Percentiles rank a stretch among this genome's conserved stretches.
phyloP scores from a whole-genome alignment of 2,329 filamentous ascomycete species.

The Fusarium oxysporum region DNA sequence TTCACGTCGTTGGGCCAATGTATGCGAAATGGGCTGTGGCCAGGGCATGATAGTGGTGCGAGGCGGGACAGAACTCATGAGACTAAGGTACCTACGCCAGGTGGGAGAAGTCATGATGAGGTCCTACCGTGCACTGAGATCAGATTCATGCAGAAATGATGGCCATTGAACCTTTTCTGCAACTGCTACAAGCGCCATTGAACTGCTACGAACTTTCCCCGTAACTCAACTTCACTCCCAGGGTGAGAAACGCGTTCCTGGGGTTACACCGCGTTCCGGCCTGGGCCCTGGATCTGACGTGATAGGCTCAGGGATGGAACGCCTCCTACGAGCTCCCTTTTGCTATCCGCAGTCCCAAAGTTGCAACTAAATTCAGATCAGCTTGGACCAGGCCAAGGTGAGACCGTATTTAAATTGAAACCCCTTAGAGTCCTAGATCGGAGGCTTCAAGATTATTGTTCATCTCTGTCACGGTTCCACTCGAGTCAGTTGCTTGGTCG shows the following conservation, averaged over 20 bases:
- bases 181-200: background rate
- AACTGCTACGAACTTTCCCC: slow-evolving; percentile 7
- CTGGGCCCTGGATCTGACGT: slow-evolving; percentile 25
- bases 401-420: background rate
- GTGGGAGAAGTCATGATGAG: slow-evolving; percentile 41
- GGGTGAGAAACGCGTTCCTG: slow-evolving; percentile 15
- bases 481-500: slow-evolving; percentile 33
- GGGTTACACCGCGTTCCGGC: slow-evolving; percentile 23
- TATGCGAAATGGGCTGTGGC: slow-evolving; percentile 30
- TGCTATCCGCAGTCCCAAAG: background rate
- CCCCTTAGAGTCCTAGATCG: background rate
- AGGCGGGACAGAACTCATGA: slow-evolving; percentile 21
- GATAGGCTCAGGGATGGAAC: slow-evolving; percentile 3
- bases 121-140: background rate
- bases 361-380: background rate
- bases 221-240: background rate
- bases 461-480: background rate
- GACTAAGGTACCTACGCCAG: background rate
- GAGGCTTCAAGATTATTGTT: background rate
- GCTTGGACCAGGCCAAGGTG: background rate
- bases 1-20: slow-evolving; percentile 40
- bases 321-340: background rate
- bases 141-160: slow-evolving; percentile 19
- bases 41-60: slow-evolving; percentile 27
- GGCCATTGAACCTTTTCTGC: background rate